These are phyloP conservation scores for Eleusine coracana DNA, from an alignment of 176 grass and related monocot genomes.

Conservation along the genomic window DNA sequence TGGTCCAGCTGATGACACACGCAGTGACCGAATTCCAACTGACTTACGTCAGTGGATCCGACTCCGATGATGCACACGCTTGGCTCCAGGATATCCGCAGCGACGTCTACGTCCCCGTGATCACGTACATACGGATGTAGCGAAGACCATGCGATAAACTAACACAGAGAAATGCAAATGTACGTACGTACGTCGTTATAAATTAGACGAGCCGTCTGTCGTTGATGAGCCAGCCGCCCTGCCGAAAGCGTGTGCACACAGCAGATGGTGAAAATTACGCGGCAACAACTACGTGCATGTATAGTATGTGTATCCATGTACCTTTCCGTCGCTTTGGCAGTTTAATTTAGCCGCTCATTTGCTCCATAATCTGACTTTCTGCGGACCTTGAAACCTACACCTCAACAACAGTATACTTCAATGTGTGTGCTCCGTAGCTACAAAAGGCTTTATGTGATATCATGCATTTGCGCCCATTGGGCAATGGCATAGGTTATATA, in stretches of 20 bases:
- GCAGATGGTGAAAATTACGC: conserved; percentile 10
- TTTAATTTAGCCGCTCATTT: neutral
- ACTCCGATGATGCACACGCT: neutral
- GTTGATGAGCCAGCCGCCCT: neutral
- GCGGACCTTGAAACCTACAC: neutral
- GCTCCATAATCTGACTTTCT: neutral
- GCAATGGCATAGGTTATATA: too few relatives aligned
- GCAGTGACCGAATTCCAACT: too few relatives aligned
- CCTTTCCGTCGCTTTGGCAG: neutral
- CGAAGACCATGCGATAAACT: neutral
- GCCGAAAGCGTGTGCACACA: neutral
- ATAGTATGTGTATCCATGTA: too few relatives aligned
- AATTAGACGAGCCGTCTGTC: neutral
- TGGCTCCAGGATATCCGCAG: neutral
- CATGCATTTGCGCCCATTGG: too few relatives aligned
- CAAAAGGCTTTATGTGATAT: too few relatives aligned
- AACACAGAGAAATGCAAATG: neutral
- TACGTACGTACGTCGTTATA: neutral
- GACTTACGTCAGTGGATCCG: too few relatives aligned
- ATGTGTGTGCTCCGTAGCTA: too few relatives aligned
- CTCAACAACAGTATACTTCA: neutral
- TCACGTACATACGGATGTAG: neutral
- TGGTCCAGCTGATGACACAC: neutral
- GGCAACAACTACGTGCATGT: neutral
- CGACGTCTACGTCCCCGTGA: neutral